A percentile compares a stretch with the other conserved stretches of the same genome.
Evolutionary conservation across 2,329 filamentous ascomycete species (phyloP).

Genomic region (Atkinsonella hypoxylon): DNA sequence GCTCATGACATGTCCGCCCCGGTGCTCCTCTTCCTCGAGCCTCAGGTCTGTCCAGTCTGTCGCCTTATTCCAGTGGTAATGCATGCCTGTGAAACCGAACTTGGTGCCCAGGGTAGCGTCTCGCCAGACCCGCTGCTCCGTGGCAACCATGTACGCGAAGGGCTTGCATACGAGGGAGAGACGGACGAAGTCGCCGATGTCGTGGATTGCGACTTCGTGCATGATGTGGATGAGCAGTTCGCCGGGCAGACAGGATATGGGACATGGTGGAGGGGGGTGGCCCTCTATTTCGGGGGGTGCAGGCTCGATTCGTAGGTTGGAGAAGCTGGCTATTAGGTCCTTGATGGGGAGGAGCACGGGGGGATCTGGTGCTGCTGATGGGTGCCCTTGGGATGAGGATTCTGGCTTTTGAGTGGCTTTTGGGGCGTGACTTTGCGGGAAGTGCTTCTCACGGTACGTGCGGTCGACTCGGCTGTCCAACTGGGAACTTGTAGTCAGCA

Average conservation of each 20-base stretch:
- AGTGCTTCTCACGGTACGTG: conserved; percentile 83
- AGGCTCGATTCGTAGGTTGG: conserved; percentile 54
- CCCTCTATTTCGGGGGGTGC: conserved; percentile 59
- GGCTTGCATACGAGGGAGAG: conserved; percentile 75
- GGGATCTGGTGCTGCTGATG: conserved; percentile 6
- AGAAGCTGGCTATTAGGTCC: conserved; percentile 68
- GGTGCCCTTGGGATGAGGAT: not conserved
- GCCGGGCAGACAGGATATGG: conserved; percentile 63
- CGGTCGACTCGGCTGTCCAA: conserved; percentile 78
- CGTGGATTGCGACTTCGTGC: conserved; percentile 55
- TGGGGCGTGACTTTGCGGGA: conserved; percentile 38
- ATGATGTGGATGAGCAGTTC: conserved; percentile 79
- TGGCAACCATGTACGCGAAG: conserved; percentile 71
- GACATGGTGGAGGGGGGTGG: conserved; percentile 63
- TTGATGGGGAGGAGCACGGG: conserved; percentile 40
- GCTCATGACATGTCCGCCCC: conserved; percentile 21
- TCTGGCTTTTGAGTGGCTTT: conserved; percentile 16
- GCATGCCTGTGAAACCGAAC: conserved; percentile 74
- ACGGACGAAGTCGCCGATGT: conserved; percentile 66
- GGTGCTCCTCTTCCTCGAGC: conserved; percentile 14
- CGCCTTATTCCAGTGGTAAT: conserved; percentile 61
- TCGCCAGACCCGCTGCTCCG: conserved; percentile 81
- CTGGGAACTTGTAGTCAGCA: conserved; percentile 26
- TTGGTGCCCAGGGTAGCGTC: conserved; percentile 56
- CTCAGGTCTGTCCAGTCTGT: conserved; percentile 37